Base-by-base conservation (phyloP, 331 rosid genomes). In the Cydonia oblonga region DNA sequence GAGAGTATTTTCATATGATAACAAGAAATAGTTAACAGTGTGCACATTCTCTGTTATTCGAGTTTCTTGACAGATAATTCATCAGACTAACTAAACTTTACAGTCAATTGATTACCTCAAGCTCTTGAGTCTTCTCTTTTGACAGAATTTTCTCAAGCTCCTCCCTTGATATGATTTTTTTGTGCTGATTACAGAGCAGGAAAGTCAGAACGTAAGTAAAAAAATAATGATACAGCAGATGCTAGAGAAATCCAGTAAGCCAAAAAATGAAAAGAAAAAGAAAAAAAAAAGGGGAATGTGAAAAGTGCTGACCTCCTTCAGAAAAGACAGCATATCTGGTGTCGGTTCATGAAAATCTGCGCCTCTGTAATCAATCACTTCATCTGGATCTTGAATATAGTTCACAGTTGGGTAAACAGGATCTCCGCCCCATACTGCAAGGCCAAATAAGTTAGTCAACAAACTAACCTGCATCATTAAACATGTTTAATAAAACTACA, bases 391-490 rank as follows among this genome's bases (percentile, higher is more conserved):
- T 88, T 91, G 97, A 81, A 95, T 91, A 77, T 91, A 91, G 84
- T 95, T 95, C 70, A 95, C 82, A 26, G 98, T 95, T 42, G 98
- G 98, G 79, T 95, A 95, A 75, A 95, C 98, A 26, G 97, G 98
- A 89, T 95, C 98, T 54, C 98, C 98, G 25, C 97, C 98, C 98
- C 98, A 95, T 82, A 95, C 98, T 95, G 86, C 80, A 89, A 68
- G 74, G 78, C 64, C 78, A 87, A 52, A 30, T 10, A 66, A 19
- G 65, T 38, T 9, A 20, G 79, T 80, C 42, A 38, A 9, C 42
- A 38, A 38, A 38, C 42, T 38, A 38, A 9, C 2, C 42, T 3
- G 68, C 33, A 57, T 18, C 76, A 38, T 11, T 18, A 12, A 58
- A 38, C 42, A 38, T 38, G 42, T 38, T 38, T 38, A 38, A 38